Base-by-base conservation (phyloP, 1,284 basidiomycete species). In the Chiua sp. region DNA sequence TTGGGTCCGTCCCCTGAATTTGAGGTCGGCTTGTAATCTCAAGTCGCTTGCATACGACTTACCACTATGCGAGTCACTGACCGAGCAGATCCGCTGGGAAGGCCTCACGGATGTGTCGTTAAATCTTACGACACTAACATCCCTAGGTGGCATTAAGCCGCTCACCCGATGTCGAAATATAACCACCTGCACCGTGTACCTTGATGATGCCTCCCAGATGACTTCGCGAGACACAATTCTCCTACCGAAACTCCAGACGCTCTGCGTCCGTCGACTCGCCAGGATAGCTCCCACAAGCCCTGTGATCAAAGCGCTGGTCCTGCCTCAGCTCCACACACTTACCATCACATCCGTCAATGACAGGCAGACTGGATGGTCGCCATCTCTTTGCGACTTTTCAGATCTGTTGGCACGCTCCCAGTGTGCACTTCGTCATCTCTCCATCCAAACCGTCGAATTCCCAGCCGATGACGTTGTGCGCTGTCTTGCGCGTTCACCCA, bases 381-480 rank as follows among this genome's bases (percentile, higher is more conserved):
- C 10, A 8, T 32, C 3, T 4, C 63, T 49, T 11, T 56, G 18
- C 13, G 37, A 39, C 16, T 69, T 71, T 55, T 71, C 59, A 13
- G 12, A 35, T 22, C 68, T 70, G 23, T 48, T 71, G 55, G 13
- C 15, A 26, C 60, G 67, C 20, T 69, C 67, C 0, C 12, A 15
- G 23, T 60, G 65, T 35, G 11, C 26, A 4, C 68, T 71, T 28
- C 59, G 37, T 33, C 51, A 32, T 13, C 56, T 68, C 7, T 68
- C 65, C 23, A 61, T 71, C 35, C 56, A 49, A 42, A 61, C 69
- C 7, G 55, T 72, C 16, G 32, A 60, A 30, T 64, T 69, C 47
- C 54, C 68, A 26, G 65, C 59, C 44, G 46, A 60, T 7, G 68
- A 71, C n/a, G 44, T 72, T 13, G 3, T 69, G 33, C 70, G 59